Percentiles rank a stretch among this genome's conserved stretches.
Evolutionary conservation across 768 basidiomycete genomes (phyloP).

Genomic region (Boletus insuetus): DNA sequence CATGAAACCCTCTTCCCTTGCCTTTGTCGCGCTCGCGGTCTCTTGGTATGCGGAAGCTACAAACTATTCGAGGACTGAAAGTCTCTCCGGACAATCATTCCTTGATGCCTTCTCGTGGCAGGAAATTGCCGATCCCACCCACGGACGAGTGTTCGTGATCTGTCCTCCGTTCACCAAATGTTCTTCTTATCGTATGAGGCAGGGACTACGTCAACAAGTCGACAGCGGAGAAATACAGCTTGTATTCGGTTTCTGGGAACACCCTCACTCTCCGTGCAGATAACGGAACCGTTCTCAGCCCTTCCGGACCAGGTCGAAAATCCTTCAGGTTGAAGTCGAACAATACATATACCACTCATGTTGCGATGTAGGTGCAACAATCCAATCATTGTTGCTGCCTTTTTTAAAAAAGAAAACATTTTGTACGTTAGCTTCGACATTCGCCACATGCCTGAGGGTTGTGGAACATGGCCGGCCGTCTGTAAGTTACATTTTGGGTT

Average conservation of each 20-base stretch:
- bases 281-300: constrained; percentile 27
- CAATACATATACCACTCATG: constrained; percentile 30
- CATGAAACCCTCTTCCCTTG: constrained; percentile 3
- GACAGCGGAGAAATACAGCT: constrained; percentile 51
- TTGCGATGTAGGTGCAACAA: constrained; percentile 27
- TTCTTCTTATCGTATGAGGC: background rate
- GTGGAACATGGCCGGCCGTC: constrained; percentile 39
- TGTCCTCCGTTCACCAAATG: background rate
- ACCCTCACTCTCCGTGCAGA: constrained; percentile 34
- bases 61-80: constrained; percentile 45
- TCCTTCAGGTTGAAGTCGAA: constrained; percentile 37
- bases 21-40: constrained; percentile 8
- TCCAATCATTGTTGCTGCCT: accelerated
- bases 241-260: constrained; percentile 54
- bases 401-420: background rate
- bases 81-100: constrained; percentile 50
- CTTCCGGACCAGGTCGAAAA: constrained; percentile 33
- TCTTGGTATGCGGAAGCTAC: constrained; percentile 31
- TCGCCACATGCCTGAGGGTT: constrained; percentile 37
- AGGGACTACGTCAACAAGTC: constrained; percentile 45
- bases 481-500: constrained; percentile 23
- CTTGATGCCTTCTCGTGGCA: constrained; percentile 33
- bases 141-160: constrained; percentile 31
- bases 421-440: constrained; percentile 30
- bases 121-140: constrained; percentile 32